These are phyloP conservation scores for Hygrophorus pudorinus DNA, from an alignment of 768 basidiomycete genomes.

Conservation along the genomic window DNA sequence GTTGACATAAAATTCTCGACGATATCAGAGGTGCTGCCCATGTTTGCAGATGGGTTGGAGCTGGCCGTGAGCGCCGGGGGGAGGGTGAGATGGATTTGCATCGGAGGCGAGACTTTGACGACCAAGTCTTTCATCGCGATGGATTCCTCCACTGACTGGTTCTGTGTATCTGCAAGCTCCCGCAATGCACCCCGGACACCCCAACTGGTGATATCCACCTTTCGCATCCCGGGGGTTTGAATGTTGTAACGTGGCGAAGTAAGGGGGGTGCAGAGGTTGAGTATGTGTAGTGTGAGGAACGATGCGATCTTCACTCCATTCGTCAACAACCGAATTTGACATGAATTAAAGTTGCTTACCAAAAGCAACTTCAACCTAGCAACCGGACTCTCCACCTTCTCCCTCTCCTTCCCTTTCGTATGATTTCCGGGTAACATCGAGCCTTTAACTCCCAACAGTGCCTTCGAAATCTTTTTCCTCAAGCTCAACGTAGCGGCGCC, in stretches of 20 bases:
- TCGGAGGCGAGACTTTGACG: constrained; percentile 53
- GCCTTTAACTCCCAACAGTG: constrained; percentile 38
- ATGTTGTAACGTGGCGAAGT: constrained; percentile 43
- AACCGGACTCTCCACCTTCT: constrained; percentile 69
- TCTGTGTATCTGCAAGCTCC: constrained; percentile 34
- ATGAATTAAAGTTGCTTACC: constrained; percentile 28
- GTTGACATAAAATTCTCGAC: constrained; percentile 82
- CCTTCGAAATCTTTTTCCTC: constrained; percentile 6
- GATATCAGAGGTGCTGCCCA: constrained; percentile 33
- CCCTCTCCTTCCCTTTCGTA: constrained; percentile 17
- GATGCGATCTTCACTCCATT: constrained; percentile 54
- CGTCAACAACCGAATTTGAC: background rate
- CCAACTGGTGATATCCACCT: constrained; percentile 63
- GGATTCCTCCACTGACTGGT: constrained; percentile 1
- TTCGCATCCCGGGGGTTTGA: constrained; percentile 26
- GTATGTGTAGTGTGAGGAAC: constrained; percentile 83
- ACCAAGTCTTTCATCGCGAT: constrained; percentile 29
- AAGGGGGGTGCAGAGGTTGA: constrained; percentile 89
- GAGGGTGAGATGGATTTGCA: constrained; percentile 41
- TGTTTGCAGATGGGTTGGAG: constrained; percentile 18
- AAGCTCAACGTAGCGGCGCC: constrained; percentile 7
- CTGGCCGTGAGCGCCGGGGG: constrained; percentile 13
- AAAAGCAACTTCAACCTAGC: constrained; percentile 83
- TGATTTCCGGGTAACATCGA: constrained; percentile 17
- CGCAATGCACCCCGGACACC: constrained; percentile 49